phyloP scores from a whole-genome alignment of 352 stramenopile genomes.

The Globisporangium splendens region DNA sequence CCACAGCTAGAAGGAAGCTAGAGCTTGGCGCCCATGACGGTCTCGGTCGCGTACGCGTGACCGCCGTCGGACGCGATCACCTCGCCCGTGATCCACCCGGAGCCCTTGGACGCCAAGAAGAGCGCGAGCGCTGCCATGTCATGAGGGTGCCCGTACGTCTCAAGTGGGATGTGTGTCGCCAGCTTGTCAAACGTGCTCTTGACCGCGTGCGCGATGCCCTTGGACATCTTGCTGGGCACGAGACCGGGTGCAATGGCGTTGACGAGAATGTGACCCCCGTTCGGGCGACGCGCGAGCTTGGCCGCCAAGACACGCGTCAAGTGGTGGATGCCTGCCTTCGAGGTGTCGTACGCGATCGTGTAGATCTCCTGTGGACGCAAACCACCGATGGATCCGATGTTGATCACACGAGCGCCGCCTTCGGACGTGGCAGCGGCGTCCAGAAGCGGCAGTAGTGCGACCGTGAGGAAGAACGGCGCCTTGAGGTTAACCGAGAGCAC shows the following conservation, averaged over 20 bases:
- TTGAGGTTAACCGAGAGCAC: constrained; percentile 95
- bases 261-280: constrained; percentile 91
- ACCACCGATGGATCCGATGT: constrained; percentile 68
- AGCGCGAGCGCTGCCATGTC: constrained; percentile 93
- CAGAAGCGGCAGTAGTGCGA: constrained; percentile 88
- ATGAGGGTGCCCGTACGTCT: constrained; percentile 76
- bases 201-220: constrained; percentile 59
- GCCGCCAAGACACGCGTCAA: constrained; percentile 89
- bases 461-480: constrained; percentile 91
- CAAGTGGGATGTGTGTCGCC: constrained; percentile 67
- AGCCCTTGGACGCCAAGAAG: constrained; percentile 89
- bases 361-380: constrained; percentile 83
- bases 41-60: constrained; percentile 45
- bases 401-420: constrained; percentile 64
- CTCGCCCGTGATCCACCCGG: constrained; percentile 89
- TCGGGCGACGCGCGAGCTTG: constrained; percentile 82
- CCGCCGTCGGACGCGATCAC: constrained; percentile 92
- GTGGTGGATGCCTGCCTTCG: constrained; percentile 94
- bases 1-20: neutral
- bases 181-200: constrained; percentile 57
- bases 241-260: constrained; percentile 93
- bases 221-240: constrained; percentile 88
- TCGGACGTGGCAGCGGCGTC: constrained; percentile 50
- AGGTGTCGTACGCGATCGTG: constrained; percentile 93
- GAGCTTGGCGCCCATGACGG: constrained; percentile 33